phyloP scores from a whole-genome alignment of 331 rosid species.

The Rosa hybrid region DNA sequence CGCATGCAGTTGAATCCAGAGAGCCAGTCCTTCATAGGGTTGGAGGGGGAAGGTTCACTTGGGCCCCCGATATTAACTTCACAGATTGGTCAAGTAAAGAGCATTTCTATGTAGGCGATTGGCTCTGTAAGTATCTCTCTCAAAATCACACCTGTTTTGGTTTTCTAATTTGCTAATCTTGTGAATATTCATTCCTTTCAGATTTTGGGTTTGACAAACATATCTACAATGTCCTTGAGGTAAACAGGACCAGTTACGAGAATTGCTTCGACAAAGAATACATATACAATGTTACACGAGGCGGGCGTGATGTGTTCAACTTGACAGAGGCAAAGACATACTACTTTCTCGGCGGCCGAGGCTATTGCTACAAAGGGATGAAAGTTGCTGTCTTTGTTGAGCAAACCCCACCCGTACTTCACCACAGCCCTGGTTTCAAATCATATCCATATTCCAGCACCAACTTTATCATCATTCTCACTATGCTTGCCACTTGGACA shows the following conservation, averaged over 20 bases:
- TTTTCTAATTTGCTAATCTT: neutral
- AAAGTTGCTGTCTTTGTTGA: constrained; percentile 37
- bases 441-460: neutral
- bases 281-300: constrained; percentile 47
- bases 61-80: constrained; percentile 55
- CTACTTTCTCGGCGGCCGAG: constrained; percentile 53
- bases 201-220: constrained; percentile 69
- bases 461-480: neutral
- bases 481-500: constrained; percentile 2
- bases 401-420: neutral
- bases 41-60: constrained; percentile 68
- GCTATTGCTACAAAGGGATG: constrained; percentile 58
- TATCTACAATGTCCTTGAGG: constrained; percentile 52
- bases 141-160: neutral
- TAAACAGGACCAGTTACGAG: constrained; percentile 51
- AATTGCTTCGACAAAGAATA: constrained; percentile 45
- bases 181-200: constrained; percentile 13
- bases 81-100: constrained; percentile 58
- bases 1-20: constrained; percentile 33
- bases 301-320: constrained; percentile 66
- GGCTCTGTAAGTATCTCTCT: constrained; percentile 56
- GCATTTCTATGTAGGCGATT: constrained; percentile 64
- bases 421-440: neutral
- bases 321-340: constrained; percentile 41
- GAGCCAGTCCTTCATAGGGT: constrained; percentile 55